These are phyloP conservation scores for Lolium multiflorum DNA, from an alignment of 176 grass and related monocot species.

Conservation along the genomic window DNA sequence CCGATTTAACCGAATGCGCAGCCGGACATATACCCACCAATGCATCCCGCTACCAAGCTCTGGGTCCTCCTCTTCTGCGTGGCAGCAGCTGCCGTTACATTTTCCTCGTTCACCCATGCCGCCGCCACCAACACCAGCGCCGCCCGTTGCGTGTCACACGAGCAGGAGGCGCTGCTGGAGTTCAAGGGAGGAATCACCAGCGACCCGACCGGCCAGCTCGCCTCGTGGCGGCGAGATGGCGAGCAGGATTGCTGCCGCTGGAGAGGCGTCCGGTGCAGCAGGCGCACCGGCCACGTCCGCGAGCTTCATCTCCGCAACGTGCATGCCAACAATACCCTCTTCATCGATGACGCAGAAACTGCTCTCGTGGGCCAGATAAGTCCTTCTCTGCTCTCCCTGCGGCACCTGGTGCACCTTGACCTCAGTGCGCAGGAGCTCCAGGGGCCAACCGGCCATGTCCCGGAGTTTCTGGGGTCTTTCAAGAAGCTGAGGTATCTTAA, in stretches of 20 bases:
- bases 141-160: neutral
- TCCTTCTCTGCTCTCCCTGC: constrained; percentile 29
- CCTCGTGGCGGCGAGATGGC: constrained; percentile 4
- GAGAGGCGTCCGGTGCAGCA: constrained; percentile 30
- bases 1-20: too few relatives aligned
- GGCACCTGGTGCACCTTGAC: constrained; percentile 26
- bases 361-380: constrained; percentile 27
- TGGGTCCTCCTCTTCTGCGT: neutral
- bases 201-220: constrained; percentile 21
- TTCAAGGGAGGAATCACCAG: constrained; percentile 36
- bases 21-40: neutral
- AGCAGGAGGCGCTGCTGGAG: constrained; percentile 33
- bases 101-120: neutral
- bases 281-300: neutral
- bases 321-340: neutral
- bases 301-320: neutral
- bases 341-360: neutral
- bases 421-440: neutral
- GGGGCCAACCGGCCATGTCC: neutral
- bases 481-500: constrained; percentile 30
- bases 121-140: neutral
- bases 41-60: neutral
- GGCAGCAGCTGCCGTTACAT: neutral
- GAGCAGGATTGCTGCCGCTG: constrained; percentile 24
- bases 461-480: constrained; percentile 19